Evolutionary conservation across 768 basidiomycete genomes (phyloP).

Genomic region (Lentinus tigrinus): DNA sequence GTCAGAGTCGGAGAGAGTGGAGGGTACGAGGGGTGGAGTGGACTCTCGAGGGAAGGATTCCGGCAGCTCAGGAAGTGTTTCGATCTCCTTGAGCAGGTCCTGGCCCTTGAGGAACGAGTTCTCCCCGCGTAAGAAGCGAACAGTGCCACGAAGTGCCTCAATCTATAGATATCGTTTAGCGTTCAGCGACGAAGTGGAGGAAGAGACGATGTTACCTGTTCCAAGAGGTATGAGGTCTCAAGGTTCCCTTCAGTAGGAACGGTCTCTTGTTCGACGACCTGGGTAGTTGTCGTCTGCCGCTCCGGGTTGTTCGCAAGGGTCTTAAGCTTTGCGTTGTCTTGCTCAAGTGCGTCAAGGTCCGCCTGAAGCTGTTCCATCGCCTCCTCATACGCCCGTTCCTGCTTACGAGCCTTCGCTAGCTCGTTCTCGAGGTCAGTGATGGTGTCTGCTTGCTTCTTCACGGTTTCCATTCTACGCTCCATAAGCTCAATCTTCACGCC

Average conservation of each 20-base stretch:
- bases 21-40: constrained; percentile 69
- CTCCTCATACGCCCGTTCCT: constrained; percentile 88
- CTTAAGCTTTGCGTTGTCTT: constrained; percentile 86
- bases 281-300: constrained; percentile 57
- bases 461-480: constrained; percentile 88
- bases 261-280: constrained; percentile 57
- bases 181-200: neutral
- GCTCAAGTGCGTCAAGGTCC: constrained; percentile 83
- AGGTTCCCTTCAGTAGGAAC: constrained; percentile 74
- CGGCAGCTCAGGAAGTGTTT: constrained; percentile 66
- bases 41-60: constrained; percentile 46
- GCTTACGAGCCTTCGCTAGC: constrained; percentile 77
- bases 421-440: constrained; percentile 81
- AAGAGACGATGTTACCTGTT: constrained; percentile 57
- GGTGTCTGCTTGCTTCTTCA: constrained; percentile 86
- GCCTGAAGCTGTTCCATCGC: constrained; percentile 91
- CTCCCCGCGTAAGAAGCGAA: constrained; percentile 90
- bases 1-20: constrained; percentile 63
- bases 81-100: constrained; percentile 82
- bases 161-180: constrained; percentile 49
- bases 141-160: constrained; percentile 85
- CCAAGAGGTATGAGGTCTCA: constrained; percentile 84
- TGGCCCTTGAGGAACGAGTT: constrained; percentile 93
- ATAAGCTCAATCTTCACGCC: constrained; percentile 92
- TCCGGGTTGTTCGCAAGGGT: constrained; percentile 62